phyloP scores from a whole-genome alignment of 176 grass and related monocot species.

The Neostapfia colusana region DNA sequence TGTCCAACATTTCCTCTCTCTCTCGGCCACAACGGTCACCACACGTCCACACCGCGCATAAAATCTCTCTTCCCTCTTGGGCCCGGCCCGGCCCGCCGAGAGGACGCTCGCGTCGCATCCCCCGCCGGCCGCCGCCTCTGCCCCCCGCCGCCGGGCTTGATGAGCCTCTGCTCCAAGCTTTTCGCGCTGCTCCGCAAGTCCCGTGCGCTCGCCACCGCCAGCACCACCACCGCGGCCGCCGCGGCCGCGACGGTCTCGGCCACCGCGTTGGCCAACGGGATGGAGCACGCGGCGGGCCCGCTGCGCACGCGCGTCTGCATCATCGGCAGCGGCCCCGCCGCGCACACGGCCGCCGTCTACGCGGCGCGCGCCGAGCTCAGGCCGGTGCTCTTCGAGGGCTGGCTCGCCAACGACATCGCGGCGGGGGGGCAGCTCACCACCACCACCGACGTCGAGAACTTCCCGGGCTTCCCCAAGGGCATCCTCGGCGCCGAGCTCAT shows the following conservation, averaged over 20 bases:
- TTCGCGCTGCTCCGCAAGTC: conserved; percentile 64
- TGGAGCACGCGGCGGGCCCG: conserved; percentile 58
- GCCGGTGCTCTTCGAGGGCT: conserved; percentile 90
- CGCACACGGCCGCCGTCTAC: conserved; percentile 89
- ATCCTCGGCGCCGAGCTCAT: conserved; percentile 86
- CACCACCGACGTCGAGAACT: conserved; percentile 98
- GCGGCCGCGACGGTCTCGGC: conserved; percentile 14
- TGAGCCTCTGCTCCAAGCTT: conserved; percentile 66
- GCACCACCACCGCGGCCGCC: neutral
- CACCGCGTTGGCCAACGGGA: conserved; percentile 37
- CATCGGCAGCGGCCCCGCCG: conserved; percentile 92
- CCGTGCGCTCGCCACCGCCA: conserved; percentile 36
- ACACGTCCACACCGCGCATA: conserved; percentile 25
- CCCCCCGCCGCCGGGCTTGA: conserved; percentile 28
- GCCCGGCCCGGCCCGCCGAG: conserved; percentile 18
- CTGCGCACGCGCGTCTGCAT: conserved; percentile 76
- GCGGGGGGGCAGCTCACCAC: conserved; percentile 94
- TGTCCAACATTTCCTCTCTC: conserved; percentile 16
- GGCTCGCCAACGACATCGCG: conserved; percentile 93
- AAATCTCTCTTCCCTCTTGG: neutral
- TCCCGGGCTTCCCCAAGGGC: conserved; percentile 81
- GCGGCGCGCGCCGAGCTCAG: conserved; percentile 72
- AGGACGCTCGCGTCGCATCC: neutral
- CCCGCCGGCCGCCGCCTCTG: neutral
- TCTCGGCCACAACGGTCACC: neutral